Evolutionary conservation across 768 basidiomycete species (phyloP).

Genomic region (Lentinula sp.): DNA sequence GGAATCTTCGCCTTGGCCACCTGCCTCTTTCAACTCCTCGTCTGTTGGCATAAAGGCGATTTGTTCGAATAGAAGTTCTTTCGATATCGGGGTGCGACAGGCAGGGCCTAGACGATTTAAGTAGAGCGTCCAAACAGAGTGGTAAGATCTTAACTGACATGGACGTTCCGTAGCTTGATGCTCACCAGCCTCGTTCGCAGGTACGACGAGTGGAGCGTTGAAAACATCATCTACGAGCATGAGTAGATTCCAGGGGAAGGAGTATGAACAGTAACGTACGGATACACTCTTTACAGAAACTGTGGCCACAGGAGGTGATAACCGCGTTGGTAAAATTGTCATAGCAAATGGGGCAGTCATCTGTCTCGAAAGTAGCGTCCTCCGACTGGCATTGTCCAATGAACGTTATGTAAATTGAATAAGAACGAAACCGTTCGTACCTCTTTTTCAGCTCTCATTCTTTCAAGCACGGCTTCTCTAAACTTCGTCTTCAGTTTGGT

Average conservation of each 20-base stretch:
- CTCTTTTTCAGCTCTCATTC: constrained; percentile 49
- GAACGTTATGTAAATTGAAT: not conserved
- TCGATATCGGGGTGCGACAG: constrained; percentile 48
- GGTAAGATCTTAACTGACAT: constrained; percentile 30
- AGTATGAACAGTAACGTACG: constrained; percentile 22
- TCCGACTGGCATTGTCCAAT: constrained; percentile 27
- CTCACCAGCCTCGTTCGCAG: constrained; percentile 22
- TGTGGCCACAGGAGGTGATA: constrained; percentile 54
- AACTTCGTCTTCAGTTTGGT: constrained; percentile 40
- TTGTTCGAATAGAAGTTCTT: constrained; percentile 45
- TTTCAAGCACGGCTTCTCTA: constrained; percentile 31
- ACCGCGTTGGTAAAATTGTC: constrained; percentile 49
- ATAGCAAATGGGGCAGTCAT: constrained; percentile 66
- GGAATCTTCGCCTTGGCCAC: constrained; percentile 18
- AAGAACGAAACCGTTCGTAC: constrained; percentile 20
- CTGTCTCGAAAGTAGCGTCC: constrained; percentile 41
- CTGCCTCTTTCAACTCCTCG: constrained; percentile 24
- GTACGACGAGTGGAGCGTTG: constrained; percentile 28
- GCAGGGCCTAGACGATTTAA: constrained; percentile 40
- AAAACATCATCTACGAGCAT: constrained; percentile 34
- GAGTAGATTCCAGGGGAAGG: not conserved
- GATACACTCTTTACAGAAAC: constrained; percentile 60
- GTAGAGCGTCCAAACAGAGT: not conserved
- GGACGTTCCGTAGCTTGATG: constrained; percentile 39
- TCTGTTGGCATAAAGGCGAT: constrained; percentile 58